Conservation (phyloP, 2,329 filamentous ascomycete species). For the Clonostachys sp. region DNA sequence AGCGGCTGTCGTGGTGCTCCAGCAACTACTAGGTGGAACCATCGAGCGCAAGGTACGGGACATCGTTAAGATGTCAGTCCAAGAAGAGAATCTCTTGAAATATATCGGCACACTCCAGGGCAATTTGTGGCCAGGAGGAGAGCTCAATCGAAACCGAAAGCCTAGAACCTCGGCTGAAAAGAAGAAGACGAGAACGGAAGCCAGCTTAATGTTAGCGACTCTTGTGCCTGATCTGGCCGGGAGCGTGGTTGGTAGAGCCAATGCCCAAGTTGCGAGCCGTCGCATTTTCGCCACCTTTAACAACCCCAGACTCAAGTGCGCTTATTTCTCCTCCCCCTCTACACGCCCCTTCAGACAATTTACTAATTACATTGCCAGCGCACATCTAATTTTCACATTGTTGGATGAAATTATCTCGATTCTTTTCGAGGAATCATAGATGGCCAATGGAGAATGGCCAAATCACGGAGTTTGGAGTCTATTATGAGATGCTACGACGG, state of each 20-base stretch:
- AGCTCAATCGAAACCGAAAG: conserved; percentile 40
- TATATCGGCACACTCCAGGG: conserved; percentile 73
- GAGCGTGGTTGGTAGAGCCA: conserved; percentile 87
- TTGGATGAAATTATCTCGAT: conserved; percentile 66
- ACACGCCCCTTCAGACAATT: background rate
- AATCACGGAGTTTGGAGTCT: too few species aligned
- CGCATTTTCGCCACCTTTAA: conserved; percentile 89
- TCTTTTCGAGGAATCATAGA: conserved; percentile 46
- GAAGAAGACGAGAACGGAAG: conserved; percentile 76
- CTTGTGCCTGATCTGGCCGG: conserved; percentile 87
- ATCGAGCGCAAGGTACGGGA: conserved; percentile 95
- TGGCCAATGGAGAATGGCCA: background rate
- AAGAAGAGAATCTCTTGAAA: conserved; percentile 73
- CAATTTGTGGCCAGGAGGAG: conserved; percentile 76
- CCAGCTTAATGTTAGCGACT: conserved; percentile 82
- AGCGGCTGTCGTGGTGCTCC: conserved; percentile 91
- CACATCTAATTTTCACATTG: conserved; percentile 66
- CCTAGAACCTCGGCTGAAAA: conserved; percentile 69
- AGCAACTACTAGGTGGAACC: conserved; percentile 91
- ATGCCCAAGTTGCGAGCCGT: conserved; percentile 85
- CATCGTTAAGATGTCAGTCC: conserved; percentile 65
- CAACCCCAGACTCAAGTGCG: conserved; percentile 84
- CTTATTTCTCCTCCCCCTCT: conserved; percentile 11
- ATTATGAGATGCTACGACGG: too few species aligned
- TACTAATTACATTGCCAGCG: conserved; percentile 31